A percentile compares a stretch with the other conserved stretches of the same genome.
Conservation (phyloP, 2,329 filamentous ascomycete genomes). For the Pyricularia sp. region DNA sequence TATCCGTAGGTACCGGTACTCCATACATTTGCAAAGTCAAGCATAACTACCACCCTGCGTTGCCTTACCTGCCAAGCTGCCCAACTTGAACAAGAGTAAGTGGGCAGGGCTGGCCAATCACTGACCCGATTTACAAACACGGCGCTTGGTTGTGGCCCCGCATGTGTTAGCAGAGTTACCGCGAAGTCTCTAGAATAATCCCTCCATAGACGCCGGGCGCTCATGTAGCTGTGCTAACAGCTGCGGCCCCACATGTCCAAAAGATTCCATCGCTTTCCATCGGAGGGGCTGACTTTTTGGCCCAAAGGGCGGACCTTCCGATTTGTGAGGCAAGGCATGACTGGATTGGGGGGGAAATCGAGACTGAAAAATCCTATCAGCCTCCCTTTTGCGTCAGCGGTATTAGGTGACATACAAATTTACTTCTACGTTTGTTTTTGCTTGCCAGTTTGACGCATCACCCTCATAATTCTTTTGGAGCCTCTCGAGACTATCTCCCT, state of each 20-base stretch:
- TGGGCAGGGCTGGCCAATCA: not conserved
- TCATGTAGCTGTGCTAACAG: not conserved
- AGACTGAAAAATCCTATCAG: constrained; percentile 5
- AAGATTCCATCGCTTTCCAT: constrained; percentile 6
- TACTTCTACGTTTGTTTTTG: not conserved
- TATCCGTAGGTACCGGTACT: not conserved
- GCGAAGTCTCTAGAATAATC: not conserved
- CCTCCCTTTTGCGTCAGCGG: constrained; percentile 2
- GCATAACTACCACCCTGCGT: not conserved
- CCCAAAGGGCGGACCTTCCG: constrained; percentile 2
- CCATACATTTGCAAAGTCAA: not conserved
- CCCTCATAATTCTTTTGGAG: not conserved
- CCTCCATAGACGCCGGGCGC: not conserved
- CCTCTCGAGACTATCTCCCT: not conserved
- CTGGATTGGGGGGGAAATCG: not conserved
- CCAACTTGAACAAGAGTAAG: not conserved
- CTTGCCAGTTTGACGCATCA: not conserved
- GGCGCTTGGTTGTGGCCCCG: not conserved
- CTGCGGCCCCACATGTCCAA: constrained; percentile 4
- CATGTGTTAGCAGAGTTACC: not conserved
- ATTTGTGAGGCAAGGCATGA: constrained; percentile 1
- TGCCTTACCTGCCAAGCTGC: not conserved
- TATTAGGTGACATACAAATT: not conserved
- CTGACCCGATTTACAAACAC: not conserved
- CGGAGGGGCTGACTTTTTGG: constrained; percentile 5